phyloP scores from a whole-genome alignment of 2,329 filamentous ascomycete species.

The Ceratocystis colombiana region DNA sequence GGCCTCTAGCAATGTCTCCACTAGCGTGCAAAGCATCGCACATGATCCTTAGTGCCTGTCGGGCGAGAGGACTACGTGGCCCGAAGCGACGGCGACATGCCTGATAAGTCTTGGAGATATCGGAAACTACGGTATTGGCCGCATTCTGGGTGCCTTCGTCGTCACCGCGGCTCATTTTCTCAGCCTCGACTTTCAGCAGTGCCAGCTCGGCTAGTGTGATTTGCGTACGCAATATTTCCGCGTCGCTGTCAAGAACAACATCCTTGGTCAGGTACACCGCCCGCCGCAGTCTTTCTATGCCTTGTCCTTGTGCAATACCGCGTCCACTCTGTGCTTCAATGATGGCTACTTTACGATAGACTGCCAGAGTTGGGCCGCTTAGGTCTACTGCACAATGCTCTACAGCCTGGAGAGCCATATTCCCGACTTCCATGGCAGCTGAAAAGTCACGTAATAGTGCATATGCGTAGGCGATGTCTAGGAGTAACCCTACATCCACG shows the following conservation, averaged over 20 bases:
- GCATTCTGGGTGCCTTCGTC: not conserved
- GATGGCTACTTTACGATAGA: not conserved
- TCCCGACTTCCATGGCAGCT: constrained; percentile 4
- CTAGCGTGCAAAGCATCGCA: not conserved
- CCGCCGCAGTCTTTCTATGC: not conserved
- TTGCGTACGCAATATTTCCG: constrained; percentile 3
- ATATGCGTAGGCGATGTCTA: constrained; percentile 11
- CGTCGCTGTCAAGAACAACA: not conserved
- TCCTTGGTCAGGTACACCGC: not conserved
- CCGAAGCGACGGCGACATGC: constrained; percentile 9
- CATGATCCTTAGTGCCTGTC: not conserved
- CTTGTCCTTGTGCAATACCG: not conserved
- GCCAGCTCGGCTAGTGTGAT: constrained; percentile 8
- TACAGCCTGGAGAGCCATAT: constrained; percentile 4
- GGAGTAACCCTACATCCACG: not conserved
- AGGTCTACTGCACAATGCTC: constrained; percentile 1
- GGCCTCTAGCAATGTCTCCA: not conserved
- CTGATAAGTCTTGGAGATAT: not conserved
- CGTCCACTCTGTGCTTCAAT: constrained; percentile 8
- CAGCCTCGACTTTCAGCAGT: not conserved
- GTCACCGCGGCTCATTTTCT: not conserved
- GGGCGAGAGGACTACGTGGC: constrained; percentile 7
- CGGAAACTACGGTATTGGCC: not conserved
- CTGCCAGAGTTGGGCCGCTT: constrained; percentile 3
- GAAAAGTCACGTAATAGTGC: constrained; percentile 1